Evolutionary conservation across 352 stramenopile genomes (phyloP), one percentile per base, ranked within the genome.

Genomic region (Phytophthora rubi): DNA sequence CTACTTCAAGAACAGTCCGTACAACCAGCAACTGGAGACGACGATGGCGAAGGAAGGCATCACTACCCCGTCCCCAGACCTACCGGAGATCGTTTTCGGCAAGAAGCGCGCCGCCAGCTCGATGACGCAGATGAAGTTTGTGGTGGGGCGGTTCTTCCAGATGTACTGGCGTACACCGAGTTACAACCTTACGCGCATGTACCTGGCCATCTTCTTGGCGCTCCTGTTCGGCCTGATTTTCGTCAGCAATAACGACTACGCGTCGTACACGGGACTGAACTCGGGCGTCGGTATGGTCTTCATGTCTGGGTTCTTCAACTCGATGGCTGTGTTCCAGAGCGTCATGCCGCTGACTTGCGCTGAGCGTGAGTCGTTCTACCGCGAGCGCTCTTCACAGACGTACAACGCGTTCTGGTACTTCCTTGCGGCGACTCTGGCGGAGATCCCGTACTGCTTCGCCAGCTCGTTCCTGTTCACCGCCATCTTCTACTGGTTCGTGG

Each of bases 311-410:
- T 37, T 95, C 6, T 78, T 97, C 45, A 75, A 93, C 8, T 82
- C 76, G 13, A 77, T 89, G 30, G 76, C 91, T 3, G 93, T 76
- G 28, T 84, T 95, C 52, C 72, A 93, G 48, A 88, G 74, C 9
- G 80, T 90, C 10, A 47, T 97, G 6, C 79, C 87, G 10, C 54
- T 95, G 1, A 82, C 93, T 52, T 78, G 83, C 62, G 79, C 79
- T 10, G 88, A 97, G 64, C 78, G 60, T 21, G 44, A 57, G 18
- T 79, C 62, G 45, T 68, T 68, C 65, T 97, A 98, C 81, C 75
- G 90, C 6, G 91, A 98, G 65, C 88, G 92, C 16, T 81, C 85
- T 28, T 80, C 86, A 7, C 65, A 88, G 55, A 97, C 94, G 63
- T 98, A 98, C 65, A 77, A 84, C 48, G 64, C 83, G 23, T 66